phyloP scores from a whole-genome alignment of 306 rosid genomes.

The Rosa multiflora region DNA sequence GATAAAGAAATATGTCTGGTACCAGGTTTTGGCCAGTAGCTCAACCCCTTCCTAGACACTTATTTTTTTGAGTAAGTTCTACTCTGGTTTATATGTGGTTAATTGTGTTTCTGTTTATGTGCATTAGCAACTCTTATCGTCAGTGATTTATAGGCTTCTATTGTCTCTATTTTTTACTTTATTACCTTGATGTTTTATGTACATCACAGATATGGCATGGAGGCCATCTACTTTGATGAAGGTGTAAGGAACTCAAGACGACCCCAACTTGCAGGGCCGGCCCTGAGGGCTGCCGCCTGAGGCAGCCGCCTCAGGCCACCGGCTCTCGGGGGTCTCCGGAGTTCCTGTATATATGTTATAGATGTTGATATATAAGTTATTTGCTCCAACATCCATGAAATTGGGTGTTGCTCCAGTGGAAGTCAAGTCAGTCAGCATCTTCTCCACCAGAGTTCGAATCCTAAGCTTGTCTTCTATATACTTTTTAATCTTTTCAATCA shows the following conservation, averaged over 20 bases:
- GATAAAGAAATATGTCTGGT: conserved; percentile 38
- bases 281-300: too few species aligned
- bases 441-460: too few species aligned
- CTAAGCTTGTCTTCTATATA: too few species aligned
- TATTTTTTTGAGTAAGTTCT: conserved; percentile 75
- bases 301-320: too few species aligned
- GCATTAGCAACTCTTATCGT: conserved; percentile 1
- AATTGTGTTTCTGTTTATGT: conserved; percentile 4
- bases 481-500: too few species aligned
- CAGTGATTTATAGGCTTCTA: neutral
- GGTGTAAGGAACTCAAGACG: conserved; percentile 71
- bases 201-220: conserved; percentile 62
- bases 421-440: too few species aligned
- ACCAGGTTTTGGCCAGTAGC: conserved; percentile 69
- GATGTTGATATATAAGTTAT: too few species aligned
- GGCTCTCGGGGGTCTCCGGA: too few species aligned
- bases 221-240: conserved; percentile 75
- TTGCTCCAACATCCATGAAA: too few species aligned
- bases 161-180: neutral
- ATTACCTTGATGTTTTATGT: neutral
- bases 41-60: conserved; percentile 60
- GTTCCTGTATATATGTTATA: too few species aligned
- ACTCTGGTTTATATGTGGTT: conserved; percentile 14
- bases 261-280: too few species aligned
- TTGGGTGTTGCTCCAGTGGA: too few species aligned